Conservation (phyloP, 2,329 filamentous ascomycete species). For the Clonostachys sp. region DNA sequence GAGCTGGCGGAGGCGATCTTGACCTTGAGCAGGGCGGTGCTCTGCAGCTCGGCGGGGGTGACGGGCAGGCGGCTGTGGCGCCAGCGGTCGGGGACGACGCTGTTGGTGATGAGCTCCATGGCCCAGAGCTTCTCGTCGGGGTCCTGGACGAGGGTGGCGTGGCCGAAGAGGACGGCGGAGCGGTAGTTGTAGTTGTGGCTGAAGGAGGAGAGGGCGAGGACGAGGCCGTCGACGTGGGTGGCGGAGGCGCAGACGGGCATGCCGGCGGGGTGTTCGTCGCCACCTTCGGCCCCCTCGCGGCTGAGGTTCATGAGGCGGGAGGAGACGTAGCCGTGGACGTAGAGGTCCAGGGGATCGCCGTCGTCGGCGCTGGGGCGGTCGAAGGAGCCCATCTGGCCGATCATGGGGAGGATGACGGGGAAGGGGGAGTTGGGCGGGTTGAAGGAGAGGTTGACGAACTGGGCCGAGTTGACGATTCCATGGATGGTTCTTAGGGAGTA, state of each 20-base stretch:
- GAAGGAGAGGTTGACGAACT: slow-evolving; percentile 79
- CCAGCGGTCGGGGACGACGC: slow-evolving; percentile 67
- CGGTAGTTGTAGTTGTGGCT: slow-evolving; percentile 86
- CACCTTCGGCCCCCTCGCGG: slow-evolving; percentile 6
- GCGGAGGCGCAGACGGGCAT: slow-evolving; percentile 70
- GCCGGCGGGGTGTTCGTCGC: slow-evolving; percentile 27
- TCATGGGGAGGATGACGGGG: slow-evolving; percentile 77
- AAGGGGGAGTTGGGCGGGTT: slow-evolving; percentile 60
- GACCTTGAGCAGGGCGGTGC: slow-evolving; percentile 69
- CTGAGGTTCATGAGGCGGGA: slow-evolving; percentile 70
- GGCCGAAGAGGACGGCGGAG: slow-evolving; percentile 72
- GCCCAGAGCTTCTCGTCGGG: slow-evolving; percentile 70
- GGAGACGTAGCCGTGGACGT: slow-evolving; percentile 82
- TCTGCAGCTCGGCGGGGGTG: slow-evolving; percentile 67
- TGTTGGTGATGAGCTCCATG: slow-evolving; percentile 74
- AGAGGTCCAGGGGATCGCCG: slow-evolving; percentile 66
- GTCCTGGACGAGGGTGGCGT: slow-evolving; percentile 63
- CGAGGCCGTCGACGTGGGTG: slow-evolving; percentile 72
- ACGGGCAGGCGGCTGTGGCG: slow-evolving; percentile 65
- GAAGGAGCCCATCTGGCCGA: slow-evolving; percentile 76
- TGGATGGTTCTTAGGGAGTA: slow-evolving; percentile 75
- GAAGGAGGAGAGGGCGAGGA: slow-evolving; percentile 75
- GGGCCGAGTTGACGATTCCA: slow-evolving; percentile 67
- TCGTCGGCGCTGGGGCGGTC: slow-evolving; percentile 52
- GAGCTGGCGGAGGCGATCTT: slow-evolving; percentile 66